Base-by-base conservation (phyloP, 1,284 basidiomycete genomes). In the Psilocybe mexicana region DNA sequence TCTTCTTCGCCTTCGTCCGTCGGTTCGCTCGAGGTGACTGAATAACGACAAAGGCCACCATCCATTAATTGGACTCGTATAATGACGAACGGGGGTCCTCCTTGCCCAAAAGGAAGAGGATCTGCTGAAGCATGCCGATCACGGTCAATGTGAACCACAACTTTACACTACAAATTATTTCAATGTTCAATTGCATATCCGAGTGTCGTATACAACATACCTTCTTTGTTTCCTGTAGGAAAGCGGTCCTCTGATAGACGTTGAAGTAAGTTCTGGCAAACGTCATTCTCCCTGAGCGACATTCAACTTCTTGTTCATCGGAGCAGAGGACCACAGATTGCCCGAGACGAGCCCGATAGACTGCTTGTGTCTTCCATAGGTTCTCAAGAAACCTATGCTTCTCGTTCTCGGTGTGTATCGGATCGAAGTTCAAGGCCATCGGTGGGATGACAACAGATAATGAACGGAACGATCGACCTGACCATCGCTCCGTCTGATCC, bases 351-450 rank as follows among this genome's bases (percentile, higher is more conserved):
- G 90, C 84, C 52, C 93, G 80, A 62, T 88, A 88, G 45, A 82
- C 82, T 3, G 93, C 92, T 69, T 96, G 94, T 23, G 86, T 87
- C 30, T 81, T 80, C 92, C 94, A 96, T 6, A 95, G 71, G 67
- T 92, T 93, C 61, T 93, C 86, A 54, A 98, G 71, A 69, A 96
- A 95, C n/a, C 90, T 84, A 52, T 81, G 78, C 72, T 94, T 96
- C 68, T 90, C 89, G 3, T 69, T 70, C 56, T 84, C 80, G 2
- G 85, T 81, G 50, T 83, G 79, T 0, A 76, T 72, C 14, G 89
- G 86, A 67, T 93, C 88, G 28, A 87, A 70, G 58, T 84, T 83
- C 38, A 82, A 69, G 0, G 86, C 76, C 28, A 82, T 74, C 8
- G 91, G 89, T 2, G 93, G 92, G 55, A 85, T 79, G 4, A 94